Evolutionary conservation across 768 basidiomycete species (phyloP).

Genomic region (Calocera viscosa): DNA sequence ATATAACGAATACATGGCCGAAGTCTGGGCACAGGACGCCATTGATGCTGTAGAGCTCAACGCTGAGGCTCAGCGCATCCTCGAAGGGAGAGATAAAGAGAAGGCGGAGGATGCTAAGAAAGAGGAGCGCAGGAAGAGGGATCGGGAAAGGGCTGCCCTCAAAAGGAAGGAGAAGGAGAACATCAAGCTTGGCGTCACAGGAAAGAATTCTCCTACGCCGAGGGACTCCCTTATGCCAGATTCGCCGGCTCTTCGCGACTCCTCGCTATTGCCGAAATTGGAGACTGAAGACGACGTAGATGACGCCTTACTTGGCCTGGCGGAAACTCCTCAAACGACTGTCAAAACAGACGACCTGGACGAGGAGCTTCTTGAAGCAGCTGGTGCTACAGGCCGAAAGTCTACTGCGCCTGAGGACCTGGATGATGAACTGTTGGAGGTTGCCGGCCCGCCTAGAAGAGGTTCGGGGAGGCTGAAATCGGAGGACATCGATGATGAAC

Average conservation of each 20-base stretch:
- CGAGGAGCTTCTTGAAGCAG: background rate
- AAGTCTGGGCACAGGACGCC: slow-evolving; percentile 68
- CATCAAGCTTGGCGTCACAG: background rate
- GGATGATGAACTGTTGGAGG: background rate
- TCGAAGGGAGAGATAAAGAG: slow-evolving; percentile 19
- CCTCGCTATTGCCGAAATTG: background rate
- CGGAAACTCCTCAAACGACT: background rate
- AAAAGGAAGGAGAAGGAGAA: slow-evolving; percentile 4
- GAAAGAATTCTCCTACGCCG: background rate
- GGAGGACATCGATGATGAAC: background rate
- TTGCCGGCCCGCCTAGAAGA: background rate
- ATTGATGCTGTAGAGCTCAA: slow-evolving; percentile 57
- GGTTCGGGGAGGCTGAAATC: background rate
- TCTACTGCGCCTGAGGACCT: background rate
- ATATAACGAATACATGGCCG: slow-evolving; percentile 70
- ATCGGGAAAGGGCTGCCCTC: slow-evolving; percentile 1
- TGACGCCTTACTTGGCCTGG: background rate
- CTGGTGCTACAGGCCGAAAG: background rate
- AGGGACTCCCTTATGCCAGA: background rate
- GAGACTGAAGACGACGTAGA: background rate
- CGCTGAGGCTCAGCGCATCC: slow-evolving; percentile 9
- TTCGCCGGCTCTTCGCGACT: background rate
- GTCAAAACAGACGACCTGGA: background rate
- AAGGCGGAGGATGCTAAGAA: slow-evolving; percentile 13
- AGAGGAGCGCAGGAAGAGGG: background rate